These are phyloP conservation scores for Tolypocladium endophyticum DNA, from an alignment of 2,329 filamentous ascomycete genomes.

Conservation along the genomic window DNA sequence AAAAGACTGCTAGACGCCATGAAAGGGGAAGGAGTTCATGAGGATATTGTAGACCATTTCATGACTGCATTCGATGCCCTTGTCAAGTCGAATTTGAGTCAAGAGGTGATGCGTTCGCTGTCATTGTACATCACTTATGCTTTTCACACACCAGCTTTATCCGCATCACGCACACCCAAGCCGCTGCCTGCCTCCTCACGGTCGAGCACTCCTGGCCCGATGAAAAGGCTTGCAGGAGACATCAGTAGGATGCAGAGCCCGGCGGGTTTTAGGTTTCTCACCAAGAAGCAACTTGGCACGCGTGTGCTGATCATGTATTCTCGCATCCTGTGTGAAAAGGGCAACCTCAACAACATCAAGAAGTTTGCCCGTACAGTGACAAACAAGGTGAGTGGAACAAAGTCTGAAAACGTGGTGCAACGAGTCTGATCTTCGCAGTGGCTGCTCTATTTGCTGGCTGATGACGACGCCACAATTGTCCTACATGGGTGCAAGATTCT, in stretches of 20 bases:
- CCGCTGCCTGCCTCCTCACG: slow-evolving; percentile 26
- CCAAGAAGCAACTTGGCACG: slow-evolving; percentile 62
- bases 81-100: slow-evolving; percentile 69
- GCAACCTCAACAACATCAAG: slow-evolving; percentile 57
- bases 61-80: slow-evolving; percentile 70
- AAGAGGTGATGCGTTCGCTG: slow-evolving; percentile 75
- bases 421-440: slow-evolving; percentile 44
- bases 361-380: slow-evolving; percentile 93
- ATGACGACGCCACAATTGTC: slow-evolving; percentile 75
- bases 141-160: slow-evolving; percentile 51
- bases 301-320: slow-evolving; percentile 70
- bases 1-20: slow-evolving; percentile 84
- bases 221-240: slow-evolving; percentile 27
- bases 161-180: slow-evolving; percentile 41
- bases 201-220: slow-evolving; percentile 27
- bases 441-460: slow-evolving; percentile 82
- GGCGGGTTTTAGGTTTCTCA: slow-evolving; percentile 27
- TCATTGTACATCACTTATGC: slow-evolving; percentile 91
- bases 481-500: slow-evolving; percentile 74
- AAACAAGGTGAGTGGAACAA: slow-evolving; percentile 57
- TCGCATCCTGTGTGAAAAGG: slow-evolving; percentile 64
- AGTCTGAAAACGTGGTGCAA: neutral
- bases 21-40: slow-evolving; percentile 70
- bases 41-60: slow-evolving; percentile 65
- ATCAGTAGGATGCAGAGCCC: slow-evolving; percentile 16